Percentiles rank a stretch among this genome's conserved stretches.
These are phyloP conservation scores for Polyplosphaeria fusca DNA, from an alignment of 495 filamentous ascomycete species.

Conservation along the genomic window DNA sequence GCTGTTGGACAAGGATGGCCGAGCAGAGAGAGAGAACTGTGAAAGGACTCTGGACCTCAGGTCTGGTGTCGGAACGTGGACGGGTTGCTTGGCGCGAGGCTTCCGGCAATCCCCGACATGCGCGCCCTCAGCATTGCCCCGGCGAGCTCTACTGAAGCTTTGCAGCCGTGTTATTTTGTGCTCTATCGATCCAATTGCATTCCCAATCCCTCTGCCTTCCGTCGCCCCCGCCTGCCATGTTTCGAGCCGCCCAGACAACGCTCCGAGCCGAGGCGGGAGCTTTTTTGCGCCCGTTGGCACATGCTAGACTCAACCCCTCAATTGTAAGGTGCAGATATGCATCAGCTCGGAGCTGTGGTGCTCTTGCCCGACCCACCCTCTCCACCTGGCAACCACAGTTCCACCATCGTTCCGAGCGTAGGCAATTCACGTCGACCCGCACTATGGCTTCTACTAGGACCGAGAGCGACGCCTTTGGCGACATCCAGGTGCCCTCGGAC, in stretches of 20 bases:
- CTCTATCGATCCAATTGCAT: constrained; percentile 12
- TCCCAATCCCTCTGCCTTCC: neutral
- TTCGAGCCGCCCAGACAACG: constrained; percentile 26
- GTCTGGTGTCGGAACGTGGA: too few species aligned
- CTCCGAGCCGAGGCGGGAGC: constrained; percentile 25
- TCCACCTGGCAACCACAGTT: neutral
- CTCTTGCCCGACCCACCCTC: neutral
- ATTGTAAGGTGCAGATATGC: too few species aligned
- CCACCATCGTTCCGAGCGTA: neutral
- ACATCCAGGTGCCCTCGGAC: constrained; percentile 83
- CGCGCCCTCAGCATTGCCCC: too few species aligned
- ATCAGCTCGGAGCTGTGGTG: too few species aligned
- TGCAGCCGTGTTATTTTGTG: neutral
- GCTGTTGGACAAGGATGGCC: too few species aligned
- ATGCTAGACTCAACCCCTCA: constrained; percentile 29
- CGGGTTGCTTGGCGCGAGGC: too few species aligned
- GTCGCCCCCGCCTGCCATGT: constrained; percentile 9
- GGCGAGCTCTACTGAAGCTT: too few species aligned
- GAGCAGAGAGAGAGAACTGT: too few species aligned
- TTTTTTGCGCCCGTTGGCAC: constrained; percentile 17
- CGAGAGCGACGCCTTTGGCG: constrained; percentile 96
- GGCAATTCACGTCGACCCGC: constrained; percentile 20
- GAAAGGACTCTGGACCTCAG: too few species aligned
- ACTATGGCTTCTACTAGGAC: constrained; percentile 57
- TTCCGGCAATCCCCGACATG: too few species aligned